phyloP scores from a whole-genome alignment of 208 protist genomes.

The Crithidia brevicula region DNA sequence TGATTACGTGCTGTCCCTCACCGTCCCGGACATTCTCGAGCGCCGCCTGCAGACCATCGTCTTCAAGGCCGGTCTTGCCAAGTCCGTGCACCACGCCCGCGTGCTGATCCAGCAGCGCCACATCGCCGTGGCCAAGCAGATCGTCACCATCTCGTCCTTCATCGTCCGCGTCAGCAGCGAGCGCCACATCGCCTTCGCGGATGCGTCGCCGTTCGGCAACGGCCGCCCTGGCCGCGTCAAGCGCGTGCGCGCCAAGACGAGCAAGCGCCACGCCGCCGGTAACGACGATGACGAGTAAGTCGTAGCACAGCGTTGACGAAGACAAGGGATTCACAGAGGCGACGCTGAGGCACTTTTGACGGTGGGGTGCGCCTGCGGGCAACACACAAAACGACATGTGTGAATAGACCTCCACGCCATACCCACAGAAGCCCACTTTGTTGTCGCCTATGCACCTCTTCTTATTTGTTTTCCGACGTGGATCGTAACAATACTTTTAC shows the following conservation, averaged over 20 bases:
- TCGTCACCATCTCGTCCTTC: conserved; percentile 99
- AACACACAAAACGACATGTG: no score
- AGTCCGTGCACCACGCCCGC: conserved; percentile 99
- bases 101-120: conserved; percentile 99
- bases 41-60: conserved; percentile 99
- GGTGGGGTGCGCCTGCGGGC: no score
- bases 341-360: background rate
- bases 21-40: conserved; percentile 99
- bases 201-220: conserved; percentile 96
- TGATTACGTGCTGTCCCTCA: conserved; percentile 99
- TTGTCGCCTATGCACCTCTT: background rate
- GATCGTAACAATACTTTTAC: background rate
- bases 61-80: conserved; percentile 98
- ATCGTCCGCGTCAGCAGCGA: conserved; percentile 98
- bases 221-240: conserved; percentile 97
- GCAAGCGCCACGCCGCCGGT: conserved; percentile 69
- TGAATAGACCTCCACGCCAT: no score
- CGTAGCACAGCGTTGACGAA: background rate
- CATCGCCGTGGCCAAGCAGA: conserved; percentile 99
- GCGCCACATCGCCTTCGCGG: conserved; percentile 99
- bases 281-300: conserved; percentile 63
- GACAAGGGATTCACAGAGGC: background rate
- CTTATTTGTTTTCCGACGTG: background rate
- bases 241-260: conserved; percentile 83
- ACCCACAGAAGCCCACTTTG: no score